A percentile compares a stretch with the other conserved stretches of the same genome.
Conservation (phyloP, 108 stramenopile genomes). For the Discostella pseudostelligera region DNA sequence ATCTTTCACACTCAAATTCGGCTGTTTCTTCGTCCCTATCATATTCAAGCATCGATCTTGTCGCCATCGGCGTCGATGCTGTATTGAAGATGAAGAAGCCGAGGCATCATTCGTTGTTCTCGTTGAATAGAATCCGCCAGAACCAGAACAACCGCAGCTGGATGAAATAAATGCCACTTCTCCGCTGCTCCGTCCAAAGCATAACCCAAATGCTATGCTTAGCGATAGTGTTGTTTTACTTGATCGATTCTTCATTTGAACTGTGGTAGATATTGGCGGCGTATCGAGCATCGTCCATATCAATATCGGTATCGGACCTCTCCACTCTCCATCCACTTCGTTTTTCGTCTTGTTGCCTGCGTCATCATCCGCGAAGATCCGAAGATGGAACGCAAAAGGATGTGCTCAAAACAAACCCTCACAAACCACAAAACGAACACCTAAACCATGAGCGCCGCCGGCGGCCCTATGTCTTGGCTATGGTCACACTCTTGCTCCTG, state of each 20-base stretch:
- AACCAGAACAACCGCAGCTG: neutral
- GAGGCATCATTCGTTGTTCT: neutral
- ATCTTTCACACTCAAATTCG: no score
- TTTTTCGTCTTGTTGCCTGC: no score
- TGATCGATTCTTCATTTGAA: constrained; percentile 1
- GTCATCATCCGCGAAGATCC: no score
- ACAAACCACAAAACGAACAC: no score
- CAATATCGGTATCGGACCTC: constrained; percentile 1
- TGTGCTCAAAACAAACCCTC: no score
- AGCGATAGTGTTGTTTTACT: constrained; percentile 6
- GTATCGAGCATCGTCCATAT: neutral
- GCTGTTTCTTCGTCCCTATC: constrained; percentile 1
- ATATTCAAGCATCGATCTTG: neutral
- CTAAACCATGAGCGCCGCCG: constrained; percentile 1
- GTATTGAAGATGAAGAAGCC: no score
- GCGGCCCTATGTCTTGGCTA: no score
- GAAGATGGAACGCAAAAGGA: no score
- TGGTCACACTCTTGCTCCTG: no score
- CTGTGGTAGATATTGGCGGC: neutral
- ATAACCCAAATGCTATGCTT: neutral
- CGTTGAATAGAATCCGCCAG: no score
- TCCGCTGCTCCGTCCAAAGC: neutral
- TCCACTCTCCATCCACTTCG: no score
- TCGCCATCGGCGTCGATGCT: neutral
- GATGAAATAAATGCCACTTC: neutral